phyloP scores from a whole-genome alignment of 2,329 filamentous ascomycete genomes.

The Diaporthe ampelina region DNA sequence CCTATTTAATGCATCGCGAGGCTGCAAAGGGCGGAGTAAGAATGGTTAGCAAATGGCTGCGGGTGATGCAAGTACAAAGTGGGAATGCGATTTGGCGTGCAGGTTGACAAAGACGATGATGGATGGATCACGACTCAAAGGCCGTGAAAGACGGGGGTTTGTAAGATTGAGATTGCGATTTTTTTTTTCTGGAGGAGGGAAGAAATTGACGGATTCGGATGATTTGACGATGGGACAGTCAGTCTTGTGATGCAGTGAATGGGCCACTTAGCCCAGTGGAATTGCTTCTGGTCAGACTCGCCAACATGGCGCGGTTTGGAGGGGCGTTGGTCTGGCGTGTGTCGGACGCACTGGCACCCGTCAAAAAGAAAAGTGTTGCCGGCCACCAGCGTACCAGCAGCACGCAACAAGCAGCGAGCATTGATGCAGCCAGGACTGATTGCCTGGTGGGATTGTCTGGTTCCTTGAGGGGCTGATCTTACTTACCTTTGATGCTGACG shows the following conservation, averaged over 20 bases:
- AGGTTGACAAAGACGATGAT: conserved; percentile 38
- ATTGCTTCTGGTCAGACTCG: conserved; percentile 42
- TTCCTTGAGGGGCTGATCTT: neutral
- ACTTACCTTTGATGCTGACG: conserved; percentile 52
- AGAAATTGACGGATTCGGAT: conserved; percentile 30
- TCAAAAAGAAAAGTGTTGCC: conserved; percentile 21
- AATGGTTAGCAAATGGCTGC: conserved; percentile 40
- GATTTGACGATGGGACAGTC: conserved; percentile 6
- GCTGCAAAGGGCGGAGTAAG: conserved; percentile 52
- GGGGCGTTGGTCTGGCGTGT: conserved; percentile 38
- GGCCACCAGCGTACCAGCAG: conserved; percentile 17
- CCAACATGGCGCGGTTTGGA: conserved; percentile 35
- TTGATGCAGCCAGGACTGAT: neutral
- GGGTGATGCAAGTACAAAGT: conserved; percentile 38
- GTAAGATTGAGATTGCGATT: conserved; percentile 5
- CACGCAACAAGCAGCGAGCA: conserved; percentile 1
- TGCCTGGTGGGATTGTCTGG: neutral
- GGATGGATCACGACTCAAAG: conserved; percentile 31
- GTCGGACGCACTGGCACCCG: conserved; percentile 27
- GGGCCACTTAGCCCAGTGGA: conserved; percentile 36
- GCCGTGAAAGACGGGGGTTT: conserved; percentile 10
- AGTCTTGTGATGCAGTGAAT: conserved; percentile 27
- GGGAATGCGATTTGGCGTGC: conserved; percentile 38
- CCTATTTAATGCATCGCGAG: conserved; percentile 57
- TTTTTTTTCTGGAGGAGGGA: neutral